Conservation (phyloP, 176 grass and related monocot species). For the Lolium multiflorum region DNA sequence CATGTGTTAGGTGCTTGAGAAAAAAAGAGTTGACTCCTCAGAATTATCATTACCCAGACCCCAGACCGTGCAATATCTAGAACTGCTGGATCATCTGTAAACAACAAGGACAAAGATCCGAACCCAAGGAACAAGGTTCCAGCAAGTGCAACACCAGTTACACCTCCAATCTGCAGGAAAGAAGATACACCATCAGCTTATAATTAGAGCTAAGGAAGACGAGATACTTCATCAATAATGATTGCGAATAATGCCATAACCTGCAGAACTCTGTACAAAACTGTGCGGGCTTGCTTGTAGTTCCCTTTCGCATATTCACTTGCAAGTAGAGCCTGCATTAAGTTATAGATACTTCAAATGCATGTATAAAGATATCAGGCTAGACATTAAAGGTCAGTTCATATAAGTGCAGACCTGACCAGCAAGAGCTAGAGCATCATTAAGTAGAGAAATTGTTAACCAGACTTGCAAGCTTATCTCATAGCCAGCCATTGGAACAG, state of each 20-base stretch:
- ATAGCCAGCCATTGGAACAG: conserved; percentile 88
- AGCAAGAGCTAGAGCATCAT: conserved; percentile 90
- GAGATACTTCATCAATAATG: background rate
- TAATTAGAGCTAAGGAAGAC: background rate
- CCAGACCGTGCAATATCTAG: conserved; percentile 67
- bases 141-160: conserved; percentile 70
- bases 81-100: conserved; percentile 79
- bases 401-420: conserved; percentile 70
- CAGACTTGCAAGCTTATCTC: conserved; percentile 95
- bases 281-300: conserved; percentile 67
- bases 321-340: conserved; percentile 78
- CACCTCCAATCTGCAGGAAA: conserved; percentile 65
- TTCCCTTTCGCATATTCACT: conserved; percentile 80
- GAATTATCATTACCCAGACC: conserved; percentile 70
- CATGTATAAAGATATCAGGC: background rate
- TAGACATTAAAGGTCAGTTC: background rate
- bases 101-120: conserved; percentile 66
- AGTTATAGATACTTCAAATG: conserved; percentile 31
- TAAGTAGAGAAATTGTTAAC: conserved; percentile 83
- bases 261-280: conserved; percentile 81
- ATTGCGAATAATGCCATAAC: conserved; percentile 41
- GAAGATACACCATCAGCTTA: conserved; percentile 12
- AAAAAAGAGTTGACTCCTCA: background rate
- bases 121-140: conserved; percentile 77
- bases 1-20: background rate